Evolutionary conservation across 768 basidiomycete genomes (phyloP), one percentile per base, ranked within the genome.

Genomic region (Hericium rajendrae): DNA sequence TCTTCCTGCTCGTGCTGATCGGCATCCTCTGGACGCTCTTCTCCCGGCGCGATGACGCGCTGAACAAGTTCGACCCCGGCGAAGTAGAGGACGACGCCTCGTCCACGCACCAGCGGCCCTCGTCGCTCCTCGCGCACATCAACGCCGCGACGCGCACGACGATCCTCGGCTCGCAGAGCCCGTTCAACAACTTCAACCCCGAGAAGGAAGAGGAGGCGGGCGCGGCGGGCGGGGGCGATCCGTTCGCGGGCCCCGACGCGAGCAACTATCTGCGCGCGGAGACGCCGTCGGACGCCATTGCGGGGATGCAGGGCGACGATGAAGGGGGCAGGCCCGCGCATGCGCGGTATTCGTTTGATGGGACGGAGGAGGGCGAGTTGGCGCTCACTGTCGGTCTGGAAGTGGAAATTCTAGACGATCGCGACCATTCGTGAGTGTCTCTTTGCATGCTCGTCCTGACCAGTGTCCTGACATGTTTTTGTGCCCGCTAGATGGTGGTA

Each of bases 1-100:
- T 94, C 39, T 94, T 94, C 79, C 75, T 94, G 0, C 76, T 94
- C 37, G 86, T 88, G 15, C 74, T 95, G 43, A 75, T 93, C 56
- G 91, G 91, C 52, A 88, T 95, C 55, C 72, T 95, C 39, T 91
- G 92, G 90, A 86, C 91, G 2, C 76, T 94, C n/a, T 83, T 92
- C 70, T 84, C 88, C 20, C 79, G 90, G 55, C 79, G 84, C 55
- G 91, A 92, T 40, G 88, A 91, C 66, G 84, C 82, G 64, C 61
- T 81, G 10, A 72, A 73, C 62, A 86, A 86, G 65, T 78, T 80
- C 57, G 88, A 88, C 58, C 72, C 69, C 8, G 78, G 71, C 1
- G 85, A 87, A 11, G 81, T 83, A 0, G 85, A 86, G 1, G 88
- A 92, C 32, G 86, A 90, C 48, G 84, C 86, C 64, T 86, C 69